Percentiles rank a stretch among this genome's conserved stretches.
Evolutionary conservation across 768 basidiomycete genomes (phyloP).

Genomic region (Leccinum olivaceopallidum): DNA sequence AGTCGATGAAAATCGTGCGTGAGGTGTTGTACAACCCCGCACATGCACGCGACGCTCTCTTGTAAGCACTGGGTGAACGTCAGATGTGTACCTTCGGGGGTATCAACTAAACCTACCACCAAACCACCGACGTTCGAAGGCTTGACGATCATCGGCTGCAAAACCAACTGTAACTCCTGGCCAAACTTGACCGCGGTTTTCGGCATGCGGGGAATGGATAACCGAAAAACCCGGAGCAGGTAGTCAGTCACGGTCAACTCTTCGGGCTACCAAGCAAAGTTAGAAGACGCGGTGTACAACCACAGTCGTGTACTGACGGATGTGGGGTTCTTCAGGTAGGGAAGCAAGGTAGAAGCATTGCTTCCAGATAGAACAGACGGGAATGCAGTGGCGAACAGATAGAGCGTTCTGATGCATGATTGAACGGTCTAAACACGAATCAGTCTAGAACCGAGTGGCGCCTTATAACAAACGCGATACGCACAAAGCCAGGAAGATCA

Average conservation of each 20-base stretch:
- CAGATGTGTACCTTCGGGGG: background rate
- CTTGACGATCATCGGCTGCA: conserved; percentile 92
- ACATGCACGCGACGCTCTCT: conserved; percentile 92
- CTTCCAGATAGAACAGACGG: conserved; percentile 81
- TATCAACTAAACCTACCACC: conserved; percentile 44
- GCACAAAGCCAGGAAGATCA: conserved; percentile 72
- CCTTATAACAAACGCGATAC: conserved; percentile 27
- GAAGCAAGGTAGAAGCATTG: conserved; percentile 83
- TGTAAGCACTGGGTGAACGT: conserved; percentile 63
- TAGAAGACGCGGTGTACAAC: conserved; percentile 1
- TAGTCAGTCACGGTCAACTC: conserved; percentile 85
- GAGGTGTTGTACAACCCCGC: conserved; percentile 77
- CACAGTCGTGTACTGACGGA: conserved; percentile 50
- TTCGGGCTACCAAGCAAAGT: conserved; percentile 53
- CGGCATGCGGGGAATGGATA: conserved; percentile 84
- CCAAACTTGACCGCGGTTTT: conserved; percentile 89
- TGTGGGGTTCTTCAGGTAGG: conserved; percentile 83
- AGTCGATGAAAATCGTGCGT: conserved; percentile 85
- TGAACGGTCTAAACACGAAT: conserved; percentile 60
- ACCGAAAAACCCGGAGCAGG: conserved; percentile 84
- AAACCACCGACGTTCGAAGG: conserved; percentile 70
- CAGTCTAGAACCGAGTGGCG: background rate
- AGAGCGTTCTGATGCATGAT: conserved; percentile 83
- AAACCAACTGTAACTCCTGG: conserved; percentile 72
- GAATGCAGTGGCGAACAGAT: conserved; percentile 79